Base-by-base conservation (phyloP, 2,329 filamentous ascomycete species). In the Fusarium algeriense region DNA sequence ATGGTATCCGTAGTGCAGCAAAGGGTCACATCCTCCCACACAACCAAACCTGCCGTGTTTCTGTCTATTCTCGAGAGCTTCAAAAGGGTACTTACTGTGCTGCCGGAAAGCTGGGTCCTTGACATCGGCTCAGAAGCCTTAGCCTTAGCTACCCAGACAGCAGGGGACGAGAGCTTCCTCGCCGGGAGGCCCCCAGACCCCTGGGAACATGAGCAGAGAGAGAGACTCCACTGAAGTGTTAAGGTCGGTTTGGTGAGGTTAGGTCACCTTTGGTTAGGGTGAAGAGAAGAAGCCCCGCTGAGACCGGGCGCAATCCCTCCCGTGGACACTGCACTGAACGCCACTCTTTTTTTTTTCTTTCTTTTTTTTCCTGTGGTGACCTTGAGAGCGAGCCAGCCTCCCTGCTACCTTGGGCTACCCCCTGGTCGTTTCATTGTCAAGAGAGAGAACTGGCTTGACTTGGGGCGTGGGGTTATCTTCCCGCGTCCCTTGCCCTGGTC, bases 391-490 rank as follows among this genome's bases (percentile, higher is more conserved):
- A 30, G 30, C 50, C 56, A 56, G 44, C 53, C 68, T 57, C 53
- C 61, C 48, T 52, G 48, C 17, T 52, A 52, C 34, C 48, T 52
- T 38, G 37, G 34, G 48, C n/a, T 52, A 28, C 60, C 72, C 63
- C 65, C 71, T 60, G 59, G 57, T 56, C 62, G 64, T 73, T 64
- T 58, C 46, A 56, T 30, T 59, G 45, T 55, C 26, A 13, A 56
- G 54, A 54, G 55, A 44, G 26, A 53, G 55, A 37, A 43, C 46
- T 65, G 37, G 28, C 30, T 30, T 30, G 30, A 30, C 30, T 8
- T 30, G 26, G 69, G 69, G 69, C 56, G 69, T 72, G 69, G 62
- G 46, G 57, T 60, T 72, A 73, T 72, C 66, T 63, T 73, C 66
- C 70, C 54, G 50, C 19, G n/a, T 55, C 40, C 70, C 69, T 50